A percentile compares a stretch with the other conserved stretches of the same genome.
phyloP scores from a whole-genome alignment of 768 basidiomycete genomes.

The Termitomyces eurrhizus region DNA sequence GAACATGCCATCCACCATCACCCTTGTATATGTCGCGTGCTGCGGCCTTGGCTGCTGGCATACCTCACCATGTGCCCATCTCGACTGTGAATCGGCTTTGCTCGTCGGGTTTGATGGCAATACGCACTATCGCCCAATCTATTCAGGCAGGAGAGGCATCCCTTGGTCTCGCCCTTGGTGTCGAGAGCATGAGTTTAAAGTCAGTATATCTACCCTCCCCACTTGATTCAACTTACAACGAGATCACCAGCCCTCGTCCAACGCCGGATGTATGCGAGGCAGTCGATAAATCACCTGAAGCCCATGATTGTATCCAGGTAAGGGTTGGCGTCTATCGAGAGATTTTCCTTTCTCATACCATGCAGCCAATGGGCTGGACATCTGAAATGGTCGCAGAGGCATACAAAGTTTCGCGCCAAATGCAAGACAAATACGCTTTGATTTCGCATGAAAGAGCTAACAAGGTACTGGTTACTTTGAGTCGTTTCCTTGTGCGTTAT shows the following conservation, averaged over 20 bases:
- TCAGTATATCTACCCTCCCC: slow-evolving; percentile 25
- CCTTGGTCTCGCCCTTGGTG: slow-evolving; percentile 81
- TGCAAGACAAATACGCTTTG: slow-evolving; percentile 88
- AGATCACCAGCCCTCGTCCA: slow-evolving; percentile 55
- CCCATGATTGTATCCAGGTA: slow-evolving; percentile 76
- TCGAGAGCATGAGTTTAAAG: slow-evolving; percentile 84
- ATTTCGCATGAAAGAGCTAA: slow-evolving; percentile 82
- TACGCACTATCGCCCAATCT: slow-evolving; percentile 83
- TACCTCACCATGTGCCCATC: slow-evolving; percentile 83
- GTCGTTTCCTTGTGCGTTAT: neutral
- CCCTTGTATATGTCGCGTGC: slow-evolving; percentile 82
- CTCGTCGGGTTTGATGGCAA: slow-evolving; percentile 92
- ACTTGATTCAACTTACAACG: slow-evolving; percentile 2
- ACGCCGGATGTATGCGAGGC: slow-evolving; percentile 61
- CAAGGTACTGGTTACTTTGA: slow-evolving; percentile 34
- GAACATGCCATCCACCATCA: slow-evolving; percentile 80
- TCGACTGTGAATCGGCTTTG: slow-evolving; percentile 92
- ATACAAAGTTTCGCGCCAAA: slow-evolving; percentile 72
- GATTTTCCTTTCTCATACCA: neutral
- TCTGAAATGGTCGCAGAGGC: slow-evolving; percentile 85
- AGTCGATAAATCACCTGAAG: slow-evolving; percentile 57
- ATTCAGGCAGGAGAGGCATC: slow-evolving; percentile 82
- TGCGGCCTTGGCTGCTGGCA: slow-evolving; percentile 84
- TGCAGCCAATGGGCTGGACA: slow-evolving; percentile 92
- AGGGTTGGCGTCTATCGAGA: neutral